These are phyloP conservation scores for Epichloe baconii DNA, from an alignment of 2,329 filamentous ascomycete species.

Conservation along the genomic window DNA sequence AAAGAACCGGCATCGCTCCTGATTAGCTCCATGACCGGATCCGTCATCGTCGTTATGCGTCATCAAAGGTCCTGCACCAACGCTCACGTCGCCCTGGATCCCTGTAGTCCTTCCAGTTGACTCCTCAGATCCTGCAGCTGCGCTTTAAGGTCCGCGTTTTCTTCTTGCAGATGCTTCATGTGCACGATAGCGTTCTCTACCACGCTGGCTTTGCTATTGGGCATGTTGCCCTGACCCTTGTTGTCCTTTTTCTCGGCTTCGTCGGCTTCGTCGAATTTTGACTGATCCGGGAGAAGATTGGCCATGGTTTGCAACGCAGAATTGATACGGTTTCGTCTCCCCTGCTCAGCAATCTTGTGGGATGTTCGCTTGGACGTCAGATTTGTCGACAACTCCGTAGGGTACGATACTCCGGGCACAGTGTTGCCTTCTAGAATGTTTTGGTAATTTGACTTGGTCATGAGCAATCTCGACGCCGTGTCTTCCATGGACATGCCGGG, in stretches of 20 bases:
- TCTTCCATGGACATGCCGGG: conserved; percentile 42
- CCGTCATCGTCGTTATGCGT: neutral
- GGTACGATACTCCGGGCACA: conserved; percentile 81
- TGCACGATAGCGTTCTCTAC: conserved; percentile 97
- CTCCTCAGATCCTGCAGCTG: conserved; percentile 31
- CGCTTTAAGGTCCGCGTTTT: conserved; percentile 55
- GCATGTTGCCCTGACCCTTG: conserved; percentile 34
- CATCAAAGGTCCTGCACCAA: no score
- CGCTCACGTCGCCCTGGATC: neutral
- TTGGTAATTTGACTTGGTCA: conserved; percentile 95
- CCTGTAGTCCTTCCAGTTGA: conserved; percentile 15
- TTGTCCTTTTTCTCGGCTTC: conserved; percentile 35
- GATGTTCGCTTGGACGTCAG: conserved; percentile 92
- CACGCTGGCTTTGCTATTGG: conserved; percentile 87
- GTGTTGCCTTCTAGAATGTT: conserved; percentile 90
- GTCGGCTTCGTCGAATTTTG: conserved; percentile 25
- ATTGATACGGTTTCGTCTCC: conserved; percentile 89
- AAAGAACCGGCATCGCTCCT: neutral
- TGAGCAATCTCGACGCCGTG: conserved; percentile 60
- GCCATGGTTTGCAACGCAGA: conserved; percentile 86
- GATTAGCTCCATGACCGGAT: neutral
- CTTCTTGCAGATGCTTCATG: conserved; percentile 71
- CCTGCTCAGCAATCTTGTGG: conserved; percentile 96
- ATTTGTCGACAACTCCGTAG: conserved; percentile 81
- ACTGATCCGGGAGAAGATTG: conserved; percentile 56